Evolutionary conservation across 1,284 basidiomycete genomes (phyloP).

Genomic region (Chondrostereum purpureum): DNA sequence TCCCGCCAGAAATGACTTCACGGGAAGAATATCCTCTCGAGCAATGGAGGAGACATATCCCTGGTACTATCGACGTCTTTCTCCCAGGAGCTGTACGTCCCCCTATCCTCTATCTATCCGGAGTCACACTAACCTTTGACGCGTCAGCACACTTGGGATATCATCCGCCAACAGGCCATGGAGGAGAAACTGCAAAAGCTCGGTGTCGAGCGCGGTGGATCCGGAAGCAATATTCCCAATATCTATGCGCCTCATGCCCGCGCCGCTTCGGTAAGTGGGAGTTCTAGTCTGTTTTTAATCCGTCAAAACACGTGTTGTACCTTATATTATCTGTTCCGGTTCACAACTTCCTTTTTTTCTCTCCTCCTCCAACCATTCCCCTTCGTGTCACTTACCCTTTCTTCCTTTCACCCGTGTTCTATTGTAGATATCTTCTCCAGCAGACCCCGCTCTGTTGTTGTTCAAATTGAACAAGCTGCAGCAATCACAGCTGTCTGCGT

Average conservation of each 20-base stretch:
- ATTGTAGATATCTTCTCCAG: conserved; percentile 75
- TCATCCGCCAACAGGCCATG: conserved; percentile 59
- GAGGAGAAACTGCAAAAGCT: conserved; percentile 74
- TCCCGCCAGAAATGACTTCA: conserved; percentile 44
- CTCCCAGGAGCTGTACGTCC: conserved; percentile 67
- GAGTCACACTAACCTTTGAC: conserved; percentile 4
- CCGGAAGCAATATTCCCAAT: conserved; percentile 39
- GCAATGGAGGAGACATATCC: conserved; percentile 45
- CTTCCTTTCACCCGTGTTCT: too few species aligned
- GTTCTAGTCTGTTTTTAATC: conserved; percentile 10
- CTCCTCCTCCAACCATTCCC: neutral
- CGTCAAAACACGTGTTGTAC: conserved; percentile 20
- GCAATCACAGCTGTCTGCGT: conserved; percentile 52
- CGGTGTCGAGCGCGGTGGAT: conserved; percentile 64
- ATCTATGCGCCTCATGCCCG: conserved; percentile 69
- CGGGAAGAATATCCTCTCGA: conserved; percentile 59
- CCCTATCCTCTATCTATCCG: neutral
- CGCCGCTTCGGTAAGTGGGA: conserved; percentile 63
- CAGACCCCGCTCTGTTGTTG: conserved; percentile 69
- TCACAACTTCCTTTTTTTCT: conserved; percentile 4
- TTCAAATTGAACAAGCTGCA: conserved; percentile 80
- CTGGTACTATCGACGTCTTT: conserved; percentile 68
- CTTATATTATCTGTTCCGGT: conserved; percentile 18
- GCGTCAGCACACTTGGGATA: conserved; percentile 63
- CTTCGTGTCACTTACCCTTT: neutral